Conservation (phyloP, 2,329 filamentous ascomycete genomes). For the Sclerotiophoma versabilis region DNA sequence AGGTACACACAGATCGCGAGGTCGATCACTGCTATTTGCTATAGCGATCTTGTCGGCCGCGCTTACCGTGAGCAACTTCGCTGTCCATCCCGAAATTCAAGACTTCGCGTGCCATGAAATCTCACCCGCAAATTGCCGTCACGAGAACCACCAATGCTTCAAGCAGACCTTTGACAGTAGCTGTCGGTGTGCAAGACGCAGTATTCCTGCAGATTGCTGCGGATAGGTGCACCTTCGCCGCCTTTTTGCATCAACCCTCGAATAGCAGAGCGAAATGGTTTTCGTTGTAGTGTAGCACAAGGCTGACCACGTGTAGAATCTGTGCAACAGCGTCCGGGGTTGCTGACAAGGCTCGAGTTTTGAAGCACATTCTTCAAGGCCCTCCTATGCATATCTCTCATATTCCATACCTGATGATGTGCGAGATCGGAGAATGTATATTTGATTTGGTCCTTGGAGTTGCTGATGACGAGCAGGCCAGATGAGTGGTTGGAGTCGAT, state of each 20-base stretch:
- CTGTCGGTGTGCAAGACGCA: constrained; percentile 20
- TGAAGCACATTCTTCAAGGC: too few species aligned
- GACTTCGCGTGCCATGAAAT: background rate
- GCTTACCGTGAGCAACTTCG: background rate
- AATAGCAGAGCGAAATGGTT: background rate
- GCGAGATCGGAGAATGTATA: too few species aligned
- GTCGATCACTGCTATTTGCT: background rate
- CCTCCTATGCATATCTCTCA: too few species aligned
- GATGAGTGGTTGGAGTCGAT: too few species aligned
- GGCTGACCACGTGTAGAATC: constrained; percentile 4
- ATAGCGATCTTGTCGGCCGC: background rate
- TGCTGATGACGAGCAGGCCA: too few species aligned
- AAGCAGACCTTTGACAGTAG: background rate
- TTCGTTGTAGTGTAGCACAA: constrained; percentile 15
- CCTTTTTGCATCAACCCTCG: background rate
- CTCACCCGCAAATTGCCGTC: constrained; percentile 1
- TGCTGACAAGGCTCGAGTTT: too few species aligned
- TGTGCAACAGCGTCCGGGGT: constrained; percentile 6
- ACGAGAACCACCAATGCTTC: constrained; percentile 11
- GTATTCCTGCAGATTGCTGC: constrained; percentile 32
- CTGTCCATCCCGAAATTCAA: too few species aligned
- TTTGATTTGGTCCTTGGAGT: too few species aligned
- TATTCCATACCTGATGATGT: too few species aligned
- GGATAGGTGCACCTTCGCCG: too few species aligned
- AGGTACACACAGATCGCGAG: background rate